Percentiles rank a stretch among this genome's conserved stretches.
Evolutionary conservation across 2,329 filamentous ascomycete genomes (phyloP).

Genomic region (Colletotrichum viniferum): DNA sequence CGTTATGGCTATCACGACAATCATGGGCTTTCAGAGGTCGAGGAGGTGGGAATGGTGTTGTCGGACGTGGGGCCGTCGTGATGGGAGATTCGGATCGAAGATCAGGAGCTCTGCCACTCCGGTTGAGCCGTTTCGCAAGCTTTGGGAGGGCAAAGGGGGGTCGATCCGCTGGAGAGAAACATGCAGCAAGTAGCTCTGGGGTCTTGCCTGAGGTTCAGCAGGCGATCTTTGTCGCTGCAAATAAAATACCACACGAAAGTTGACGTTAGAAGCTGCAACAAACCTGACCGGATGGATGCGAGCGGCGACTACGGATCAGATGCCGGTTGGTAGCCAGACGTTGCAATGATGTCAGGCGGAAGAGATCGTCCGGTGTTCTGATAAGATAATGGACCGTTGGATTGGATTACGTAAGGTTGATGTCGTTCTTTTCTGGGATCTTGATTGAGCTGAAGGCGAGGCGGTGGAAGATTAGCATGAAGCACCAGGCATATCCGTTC

Average conservation of each 20-base stretch:
- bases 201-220: background rate
- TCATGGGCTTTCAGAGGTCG: background rate
- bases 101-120: background rate
- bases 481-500: background rate
- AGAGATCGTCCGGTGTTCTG: background rate
- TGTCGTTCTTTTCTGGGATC: background rate
- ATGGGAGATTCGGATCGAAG: background rate
- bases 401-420: background rate
- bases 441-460: background rate
- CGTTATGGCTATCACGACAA: background rate
- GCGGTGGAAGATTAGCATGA: background rate
- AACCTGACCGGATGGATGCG: background rate
- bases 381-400: background rate
- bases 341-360: conserved; percentile 6
- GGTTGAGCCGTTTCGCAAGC: background rate
- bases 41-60: background rate
- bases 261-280: background rate
- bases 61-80: background rate
- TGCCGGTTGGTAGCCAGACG: background rate
- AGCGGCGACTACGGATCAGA: background rate
- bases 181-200: background rate
- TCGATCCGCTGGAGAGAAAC: background rate
- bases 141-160: no score
- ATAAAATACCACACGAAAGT: background rate
- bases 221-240: background rate